Base-by-base conservation (phyloP, 306 rosid species). In the Cucurbita pepo region DNA sequence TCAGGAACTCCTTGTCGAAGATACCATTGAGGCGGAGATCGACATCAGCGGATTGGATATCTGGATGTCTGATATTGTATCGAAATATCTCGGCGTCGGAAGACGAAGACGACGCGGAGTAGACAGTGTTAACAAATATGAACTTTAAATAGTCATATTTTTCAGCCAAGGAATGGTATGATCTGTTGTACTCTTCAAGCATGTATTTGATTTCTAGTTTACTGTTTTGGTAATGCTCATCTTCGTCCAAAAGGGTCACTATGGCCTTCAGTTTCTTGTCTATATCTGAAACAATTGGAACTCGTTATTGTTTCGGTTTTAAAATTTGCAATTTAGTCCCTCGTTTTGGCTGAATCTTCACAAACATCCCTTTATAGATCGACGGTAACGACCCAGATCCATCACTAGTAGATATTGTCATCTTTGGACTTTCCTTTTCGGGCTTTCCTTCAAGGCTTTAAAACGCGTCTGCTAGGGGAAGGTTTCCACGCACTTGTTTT, bases 251-350 rank as follows among this genome's bases (percentile, higher is more conserved):
- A 22, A 25, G 56, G 14, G 53, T 67, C 22, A 22, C 9, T 67
- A 67, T 67, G 21, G 73, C 43, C 43, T 67, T 67, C 73, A 67
- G 48, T 67, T 67, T 67, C 73, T 48, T 21, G 73, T 67, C 56
- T 11, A 67, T 45, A 43, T 67, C 73, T 67, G 73, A 47, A 13
- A 67, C 18, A 22, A 14, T 25, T 22, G 40, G 38, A 19, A 10
- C 54, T 43, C 12, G 72, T 66, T 66, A 44, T 8, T 11, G 22
- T 47, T 22, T 22, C 19, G 25, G 25, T 25, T 25, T 25, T 25
- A 25, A 25, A 25, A 25, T 25, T 25, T 25, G 25, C 25, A 25
- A 25, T 25, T 25, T 25, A 25, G 25, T 25, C 25, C 25, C 25
- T 25, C 25, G 2, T 25, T 25, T 25, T 25, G 25, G 25, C 25